These are phyloP conservation scores for Galeopsis tetrahit DNA, from an alignment of 257 asterid genomes.

Conservation along the genomic window DNA sequence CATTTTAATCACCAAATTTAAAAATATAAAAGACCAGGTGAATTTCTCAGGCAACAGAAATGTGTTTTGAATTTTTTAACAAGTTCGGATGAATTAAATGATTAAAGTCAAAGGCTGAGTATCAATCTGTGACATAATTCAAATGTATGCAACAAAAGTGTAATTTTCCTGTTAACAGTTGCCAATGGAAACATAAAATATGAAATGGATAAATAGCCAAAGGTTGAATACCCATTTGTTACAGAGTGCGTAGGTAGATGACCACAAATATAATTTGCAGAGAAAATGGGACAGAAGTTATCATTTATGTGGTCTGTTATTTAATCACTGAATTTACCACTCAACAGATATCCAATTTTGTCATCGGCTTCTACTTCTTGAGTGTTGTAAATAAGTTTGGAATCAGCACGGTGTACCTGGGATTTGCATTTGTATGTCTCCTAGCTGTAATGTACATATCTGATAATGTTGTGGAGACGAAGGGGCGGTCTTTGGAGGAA, in stretches of 20 bases:
- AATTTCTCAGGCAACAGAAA: not conserved
- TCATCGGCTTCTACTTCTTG: constrained; percentile 90
- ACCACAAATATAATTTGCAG: not conserved
- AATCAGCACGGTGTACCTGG: constrained; percentile 86
- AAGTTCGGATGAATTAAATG: not conserved
- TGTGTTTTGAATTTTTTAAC: not conserved
- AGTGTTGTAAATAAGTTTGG: constrained; percentile 83
- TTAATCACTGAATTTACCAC: not conserved
- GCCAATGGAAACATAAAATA: not conserved
- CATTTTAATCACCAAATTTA: not conserved
- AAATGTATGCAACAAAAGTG: not conserved
- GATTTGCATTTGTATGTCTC: constrained; percentile 74
- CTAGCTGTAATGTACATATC: constrained; percentile 79
- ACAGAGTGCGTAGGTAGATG: not conserved
- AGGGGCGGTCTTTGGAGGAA: constrained; percentile 92
- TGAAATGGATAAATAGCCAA: not conserved
- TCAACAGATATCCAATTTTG: constrained; percentile 81
- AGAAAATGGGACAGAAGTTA: not conserved
- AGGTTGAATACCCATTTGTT: not conserved
- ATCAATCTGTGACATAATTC: not conserved
- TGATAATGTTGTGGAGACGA: constrained; percentile 84
- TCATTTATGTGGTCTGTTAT: not conserved
- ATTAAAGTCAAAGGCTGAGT: not conserved
- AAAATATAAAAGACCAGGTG: not conserved
- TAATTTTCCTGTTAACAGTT: too few species aligned